Base-by-base conservation (phyloP, 768 basidiomycete species). In the Rickenella mellea region DNA sequence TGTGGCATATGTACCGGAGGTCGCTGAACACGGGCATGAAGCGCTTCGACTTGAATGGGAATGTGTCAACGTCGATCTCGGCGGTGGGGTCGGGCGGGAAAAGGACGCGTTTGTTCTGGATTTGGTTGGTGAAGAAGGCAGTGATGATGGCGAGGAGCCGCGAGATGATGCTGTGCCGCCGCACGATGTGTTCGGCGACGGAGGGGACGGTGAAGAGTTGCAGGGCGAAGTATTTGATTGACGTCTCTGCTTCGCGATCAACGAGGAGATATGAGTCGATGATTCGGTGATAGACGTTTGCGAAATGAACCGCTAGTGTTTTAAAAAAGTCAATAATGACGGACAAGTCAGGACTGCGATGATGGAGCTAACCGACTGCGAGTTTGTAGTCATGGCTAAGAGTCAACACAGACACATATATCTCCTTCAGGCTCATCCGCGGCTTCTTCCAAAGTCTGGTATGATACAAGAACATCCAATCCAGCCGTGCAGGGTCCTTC, bases 11-110 rank as follows among this genome's bases (percentile, higher is more conserved):
- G 50, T 89, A 88, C 7, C 88, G 76, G 24, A 98, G 71, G 59
- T 93, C 89, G 51, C 83, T 83, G 59, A 97, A 94, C 36, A 98
- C 78, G 2, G 89, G 87, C 81, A 92, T 87, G 64, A 94, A 96
- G 7, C 93, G 83, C 58, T 97, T 97, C 14, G 86, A 89, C 60
- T 87, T 84, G 77, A 96, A 96, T 0, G 87, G 83, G 44, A 79
- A 76, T 28, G 79, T 76, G 37, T 96, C 93, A 29, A 89, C 82
- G 46, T 93, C 87, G 41, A 96, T 59, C 15, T 51, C 37, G 56
- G 52, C 55, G 53, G 8, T 51, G 8, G 52, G 39, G 50, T 57
- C 51, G 14, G 62, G 60, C 22, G 64, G 62, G 39, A 50, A 58
- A 25, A 73, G 55, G 47, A 91, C 81, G 32, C 76, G 74, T 59